phyloP scores from a whole-genome alignment of 1,284 basidiomycete species.

The Tylopilus sp. region DNA sequence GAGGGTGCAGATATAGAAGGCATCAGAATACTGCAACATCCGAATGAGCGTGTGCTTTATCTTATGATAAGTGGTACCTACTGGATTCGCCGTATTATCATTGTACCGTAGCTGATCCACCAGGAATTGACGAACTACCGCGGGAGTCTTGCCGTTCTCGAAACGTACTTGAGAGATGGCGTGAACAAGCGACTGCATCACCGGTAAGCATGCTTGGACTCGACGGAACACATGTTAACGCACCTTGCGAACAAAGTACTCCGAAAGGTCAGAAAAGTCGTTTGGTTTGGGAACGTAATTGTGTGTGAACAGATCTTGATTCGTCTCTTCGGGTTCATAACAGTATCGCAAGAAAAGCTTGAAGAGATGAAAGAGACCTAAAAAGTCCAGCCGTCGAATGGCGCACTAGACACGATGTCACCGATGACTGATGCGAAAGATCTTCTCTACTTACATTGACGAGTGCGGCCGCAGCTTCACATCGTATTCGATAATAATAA shows the following conservation, averaged over 20 bases:
- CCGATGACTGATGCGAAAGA: constrained; percentile 5
- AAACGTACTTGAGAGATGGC: constrained; percentile 86
- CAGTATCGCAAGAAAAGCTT: constrained; percentile 95
- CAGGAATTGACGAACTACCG: constrained; percentile 86
- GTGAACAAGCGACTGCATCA: constrained; percentile 64
- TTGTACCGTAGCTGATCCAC: constrained; percentile 91
- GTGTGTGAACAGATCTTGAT: constrained; percentile 79
- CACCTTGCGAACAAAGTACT: constrained; percentile 95
- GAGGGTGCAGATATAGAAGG: constrained; percentile 85
- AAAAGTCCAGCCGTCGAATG: constrained; percentile 74
- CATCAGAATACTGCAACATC: constrained; percentile 78
- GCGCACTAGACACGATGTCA: constrained; percentile 59
- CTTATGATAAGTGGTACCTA: constrained; percentile 41
- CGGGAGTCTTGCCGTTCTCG: constrained; percentile 82
- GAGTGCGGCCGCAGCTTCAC: constrained; percentile 89
- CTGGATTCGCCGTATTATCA: constrained; percentile 90
- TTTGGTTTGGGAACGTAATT: constrained; percentile 90
- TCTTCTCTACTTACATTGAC: constrained; percentile 63
- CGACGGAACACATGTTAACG: constrained; percentile 7
- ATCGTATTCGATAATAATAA: constrained; percentile 96
- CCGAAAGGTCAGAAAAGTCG: constrained; percentile 87
- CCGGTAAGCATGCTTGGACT: constrained; percentile 5
- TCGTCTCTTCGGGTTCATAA: constrained; percentile 78
- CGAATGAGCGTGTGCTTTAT: constrained; percentile 13
- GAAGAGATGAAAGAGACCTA: constrained; percentile 94